These are phyloP conservation scores for Arxiozyma bovina DNA, from an alignment of 1,139 yeast species.

Conservation along the genomic window DNA sequence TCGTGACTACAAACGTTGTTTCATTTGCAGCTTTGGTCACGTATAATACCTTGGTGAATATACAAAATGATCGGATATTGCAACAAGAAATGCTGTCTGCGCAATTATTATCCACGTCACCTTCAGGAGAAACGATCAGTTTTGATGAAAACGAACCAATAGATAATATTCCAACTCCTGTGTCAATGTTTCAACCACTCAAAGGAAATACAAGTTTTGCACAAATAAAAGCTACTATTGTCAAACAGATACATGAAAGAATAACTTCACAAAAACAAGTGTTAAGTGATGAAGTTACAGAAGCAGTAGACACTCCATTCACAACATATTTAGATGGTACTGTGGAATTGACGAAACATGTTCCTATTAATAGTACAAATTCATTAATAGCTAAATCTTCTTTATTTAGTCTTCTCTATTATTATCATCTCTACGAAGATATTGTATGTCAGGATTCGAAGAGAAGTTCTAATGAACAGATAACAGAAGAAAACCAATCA, in stretches of 20 bases:
- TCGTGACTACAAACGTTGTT: slow-evolving; percentile 29
- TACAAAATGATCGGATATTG: slow-evolving; percentile 9
- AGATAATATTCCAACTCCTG: background rate
- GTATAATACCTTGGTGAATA: slow-evolving; percentile 19
- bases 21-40: slow-evolving; percentile 27
- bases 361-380: slow-evolving; percentile 1
- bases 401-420: slow-evolving; percentile 25
- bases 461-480: background rate
- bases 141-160: background rate
- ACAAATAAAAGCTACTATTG: background rate
- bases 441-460: slow-evolving; percentile 6
- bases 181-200: background rate
- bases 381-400: slow-evolving; percentile 24
- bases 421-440: slow-evolving; percentile 18
- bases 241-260: background rate
- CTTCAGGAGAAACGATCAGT: background rate
- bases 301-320: background rate
- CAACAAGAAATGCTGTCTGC: slow-evolving; percentile 5
- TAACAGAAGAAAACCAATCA: slow-evolving; percentile 4
- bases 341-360: background rate
- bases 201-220: background rate
- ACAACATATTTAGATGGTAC: background rate
- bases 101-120: background rate
- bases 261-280: background rate
- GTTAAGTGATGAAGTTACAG: background rate